Evolutionary conservation across 164 flowering plant species (phyloP), one percentile per base, ranked within the genome.

Genomic region (Tinospora cordifolia): DNA sequence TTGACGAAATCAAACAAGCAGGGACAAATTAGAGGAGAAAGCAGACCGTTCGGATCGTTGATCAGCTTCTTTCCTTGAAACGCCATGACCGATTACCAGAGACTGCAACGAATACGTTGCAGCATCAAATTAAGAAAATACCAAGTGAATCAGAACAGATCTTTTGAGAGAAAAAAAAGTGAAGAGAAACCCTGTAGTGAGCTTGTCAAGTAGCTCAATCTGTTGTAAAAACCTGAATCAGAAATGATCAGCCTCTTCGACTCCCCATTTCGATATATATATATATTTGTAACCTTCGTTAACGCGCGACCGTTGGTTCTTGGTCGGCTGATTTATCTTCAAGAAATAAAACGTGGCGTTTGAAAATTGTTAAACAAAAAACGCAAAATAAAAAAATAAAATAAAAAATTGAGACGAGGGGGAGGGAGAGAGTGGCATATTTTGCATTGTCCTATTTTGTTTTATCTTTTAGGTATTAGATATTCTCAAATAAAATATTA

Each of bases 31-130:
- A 60, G 25, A 15, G 22, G 46, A 17, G 21, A 63, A 30, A 30
- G 27, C 78, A 24, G 65, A 92, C 98, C 88, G 51, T 85, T 81
- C 14, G 96, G 96, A 70, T 90, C 77, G 81, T 86, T 87, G 83
- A 92, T 88, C 75, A 90, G 87, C 73, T 92, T 92, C 85, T 88
- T 90, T 34, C 75, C 85, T 36, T 79, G 86, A 70, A 75, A 86
- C 68, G 87, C 84, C 97, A 90, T 88, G 59, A n/a, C 59, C 58
- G 58, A 49, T 49, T 19, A 14, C 58, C 59, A 51, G 59, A 51
- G 21, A 51, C 21, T 0, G 21, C 59, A 15, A 17, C n/a, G 19
- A 6, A 17, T 17, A 51, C n/a, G 8, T n/a, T 51, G 19, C 3
- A 51, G n/a, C 59, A 17, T 51, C 59, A 51, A 6, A 17, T 19